Base-by-base conservation (phyloP, 225 moss, liverwort and hornwort species). In the Pseudisothecium myosuroides region DNA sequence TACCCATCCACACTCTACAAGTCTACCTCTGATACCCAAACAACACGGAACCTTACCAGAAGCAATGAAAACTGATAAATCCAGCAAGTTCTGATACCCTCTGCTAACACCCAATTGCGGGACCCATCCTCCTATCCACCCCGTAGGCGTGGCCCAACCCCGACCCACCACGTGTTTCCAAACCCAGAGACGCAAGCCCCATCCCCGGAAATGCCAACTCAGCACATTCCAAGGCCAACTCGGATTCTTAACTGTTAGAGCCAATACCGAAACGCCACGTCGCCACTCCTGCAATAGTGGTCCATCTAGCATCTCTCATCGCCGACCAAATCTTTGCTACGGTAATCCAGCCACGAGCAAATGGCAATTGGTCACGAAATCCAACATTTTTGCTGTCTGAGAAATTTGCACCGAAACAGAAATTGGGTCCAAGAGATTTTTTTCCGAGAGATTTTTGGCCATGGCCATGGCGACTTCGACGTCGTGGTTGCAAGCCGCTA, bases 401-500 rank as follows among this genome's bases (percentile, higher is more conserved):
- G 39, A 69, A 64, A 63, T 86, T 81, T 43, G 8, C 81, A 4
- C 39, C 17, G 14, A 10, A 23, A 55, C 37, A 22, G 36, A 36
- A 10, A 63, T 86, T 89, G 54, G 15, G 14, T 43, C 7, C 15
- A 10, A 34, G 83, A 54, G 55, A 2, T 63, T 82, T 86, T 86
- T 45, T 45, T 66, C 31, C 22, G 19, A 65, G 41, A 43, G 37
- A 27, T 52, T 62, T 23, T 78, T 28, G 72, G 90, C 41, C 3
- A 92, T 95, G 93, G 90, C 90, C 64, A 37, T 84, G 39, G 69
- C 75, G 83, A 86, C 82, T 36, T 84, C 90, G 32, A 82, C 89
- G 50, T 92, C 90, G 86, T 93, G 94, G 92, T 88, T 95, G 87
- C 95, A 93, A 45, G 87, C 83, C 45, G 86, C 92, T 2, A 92